A percentile compares a stretch with the other conserved stretches of the same genome.
Evolutionary conservation across 2,329 filamentous ascomycete species (phyloP).

Genomic region (Teratosphaeria zuluensis): DNA sequence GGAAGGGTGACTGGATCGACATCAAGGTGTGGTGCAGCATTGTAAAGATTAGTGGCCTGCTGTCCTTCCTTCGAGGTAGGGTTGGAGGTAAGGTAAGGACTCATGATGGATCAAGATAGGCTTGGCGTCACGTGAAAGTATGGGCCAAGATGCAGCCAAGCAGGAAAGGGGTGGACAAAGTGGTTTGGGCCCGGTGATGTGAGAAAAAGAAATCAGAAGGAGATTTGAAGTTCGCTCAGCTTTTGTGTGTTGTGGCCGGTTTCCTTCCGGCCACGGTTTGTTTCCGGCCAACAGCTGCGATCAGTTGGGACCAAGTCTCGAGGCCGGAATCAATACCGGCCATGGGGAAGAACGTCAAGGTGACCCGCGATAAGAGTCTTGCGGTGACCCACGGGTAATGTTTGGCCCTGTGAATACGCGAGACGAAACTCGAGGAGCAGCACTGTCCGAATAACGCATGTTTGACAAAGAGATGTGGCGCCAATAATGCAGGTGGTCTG

Average conservation of each 20-base stretch:
- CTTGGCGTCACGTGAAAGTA: conserved; percentile 4
- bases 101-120: conserved; percentile 5
- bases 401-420: not conserved
- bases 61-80: not conserved
- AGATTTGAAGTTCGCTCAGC: conserved; percentile 7
- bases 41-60: conserved; percentile 5
- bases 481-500: not conserved
- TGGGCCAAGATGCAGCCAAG: not conserved
- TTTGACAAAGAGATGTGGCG: not conserved
- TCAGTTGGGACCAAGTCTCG: conserved; percentile 9
- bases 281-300: conserved; percentile 5
- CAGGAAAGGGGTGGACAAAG: not conserved
- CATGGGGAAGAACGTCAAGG: conserved; percentile 1
- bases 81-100: conserved; percentile 5
- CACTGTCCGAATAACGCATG: not conserved
- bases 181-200: conserved; percentile 1
- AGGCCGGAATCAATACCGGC: conserved; percentile 16
- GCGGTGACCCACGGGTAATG: not conserved
- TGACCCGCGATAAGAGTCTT: not conserved
- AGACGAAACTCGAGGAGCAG: not conserved
- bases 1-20: conserved; percentile 17
- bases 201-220: conserved; percentile 9
- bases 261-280: conserved; percentile 8
- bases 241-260: conserved; percentile 16
- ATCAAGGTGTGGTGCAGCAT: conserved; percentile 18